Conservation (phyloP, 495 filamentous ascomycete species). For the Penicillium salamii region DNA sequence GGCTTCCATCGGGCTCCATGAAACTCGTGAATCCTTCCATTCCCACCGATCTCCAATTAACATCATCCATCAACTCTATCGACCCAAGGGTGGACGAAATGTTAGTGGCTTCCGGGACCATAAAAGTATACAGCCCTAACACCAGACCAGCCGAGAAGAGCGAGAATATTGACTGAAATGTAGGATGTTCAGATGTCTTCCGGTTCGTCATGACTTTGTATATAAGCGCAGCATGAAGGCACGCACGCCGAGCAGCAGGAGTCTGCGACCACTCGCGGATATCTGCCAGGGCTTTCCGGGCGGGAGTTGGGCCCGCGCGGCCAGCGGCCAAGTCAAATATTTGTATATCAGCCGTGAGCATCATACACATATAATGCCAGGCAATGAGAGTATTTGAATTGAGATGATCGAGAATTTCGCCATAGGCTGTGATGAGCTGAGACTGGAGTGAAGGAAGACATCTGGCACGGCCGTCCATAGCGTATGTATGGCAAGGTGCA, state of each 20-base stretch:
- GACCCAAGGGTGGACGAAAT: conserved; percentile 28
- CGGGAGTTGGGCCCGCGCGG: conserved; percentile 41
- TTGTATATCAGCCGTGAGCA: conserved; percentile 48
- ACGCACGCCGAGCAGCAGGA: conserved; percentile 45
- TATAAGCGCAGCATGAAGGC: conserved; percentile 51
- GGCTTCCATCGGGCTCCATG: conserved; percentile 37
- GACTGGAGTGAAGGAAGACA: conserved; percentile 38
- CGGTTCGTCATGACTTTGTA: conserved; percentile 50
- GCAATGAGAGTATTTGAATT: conserved; percentile 46
- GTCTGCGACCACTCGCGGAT: conserved; percentile 52
- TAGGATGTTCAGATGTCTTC: conserved; percentile 47
- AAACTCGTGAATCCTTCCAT: conserved; percentile 40
- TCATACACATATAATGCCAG: conserved; percentile 56
- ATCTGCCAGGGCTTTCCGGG: conserved; percentile 46
- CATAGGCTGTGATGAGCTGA: conserved; percentile 38
- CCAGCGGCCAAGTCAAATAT: conserved; percentile 52
- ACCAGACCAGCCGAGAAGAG: conserved; percentile 51
- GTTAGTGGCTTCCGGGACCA: conserved; percentile 33
- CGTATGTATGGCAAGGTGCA: conserved; percentile 44
- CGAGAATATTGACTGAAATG: conserved; percentile 45
- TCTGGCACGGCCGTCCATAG: conserved; percentile 42
- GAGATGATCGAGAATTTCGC: conserved; percentile 39
- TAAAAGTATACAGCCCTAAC: conserved; percentile 51
- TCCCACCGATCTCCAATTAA: conserved; percentile 47
- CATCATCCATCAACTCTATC: conserved; percentile 49